Percentiles rank a stretch among this genome's conserved stretches.
Conservation (phyloP, 257 asterid species). For the Rehmannia glutinosa region DNA sequence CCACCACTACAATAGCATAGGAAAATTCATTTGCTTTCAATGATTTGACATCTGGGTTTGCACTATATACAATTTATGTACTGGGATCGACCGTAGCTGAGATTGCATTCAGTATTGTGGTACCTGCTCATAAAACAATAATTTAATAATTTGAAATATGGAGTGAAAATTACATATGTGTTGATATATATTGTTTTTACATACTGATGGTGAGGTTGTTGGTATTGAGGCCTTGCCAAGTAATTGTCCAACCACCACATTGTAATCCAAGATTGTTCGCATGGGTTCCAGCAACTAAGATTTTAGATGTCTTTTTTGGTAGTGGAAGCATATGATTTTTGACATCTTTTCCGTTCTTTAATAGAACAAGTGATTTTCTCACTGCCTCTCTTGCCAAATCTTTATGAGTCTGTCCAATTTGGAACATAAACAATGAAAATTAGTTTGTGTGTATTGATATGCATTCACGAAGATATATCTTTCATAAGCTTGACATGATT, state of each 20-base stretch:
- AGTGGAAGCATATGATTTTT: constrained; percentile 19
- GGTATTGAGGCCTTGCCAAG: constrained; percentile 52
- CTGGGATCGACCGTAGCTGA: constrained; percentile 27
- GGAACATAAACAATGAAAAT: neutral
- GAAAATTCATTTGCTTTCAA: constrained; percentile 23
- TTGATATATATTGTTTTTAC: neutral
- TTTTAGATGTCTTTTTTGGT: constrained; percentile 19
- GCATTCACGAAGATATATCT: too few relatives aligned
- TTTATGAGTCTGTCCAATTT: constrained; percentile 15
- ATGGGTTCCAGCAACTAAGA: constrained; percentile 32
- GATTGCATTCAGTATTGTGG: constrained; percentile 44
- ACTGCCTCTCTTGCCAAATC: constrained; percentile 30
- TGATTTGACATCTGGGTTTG: constrained; percentile 19
- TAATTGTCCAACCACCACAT: constrained; percentile 35
- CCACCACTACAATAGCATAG: constrained; percentile 49
- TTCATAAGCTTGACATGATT: too few relatives aligned
- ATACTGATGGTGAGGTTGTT: constrained; percentile 24
- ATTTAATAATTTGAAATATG: too few relatives aligned
- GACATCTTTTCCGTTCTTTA: constrained; percentile 21
- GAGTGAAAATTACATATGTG: too few relatives aligned
- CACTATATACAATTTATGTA: constrained; percentile 19
- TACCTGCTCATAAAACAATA: constrained; percentile 29
- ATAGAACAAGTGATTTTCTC: constrained; percentile 28
- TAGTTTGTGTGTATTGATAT: too few relatives aligned
- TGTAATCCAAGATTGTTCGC: constrained; percentile 30